phyloP scores from a whole-genome alignment of 305 asterid species.

The Solanum hybrid region DNA sequence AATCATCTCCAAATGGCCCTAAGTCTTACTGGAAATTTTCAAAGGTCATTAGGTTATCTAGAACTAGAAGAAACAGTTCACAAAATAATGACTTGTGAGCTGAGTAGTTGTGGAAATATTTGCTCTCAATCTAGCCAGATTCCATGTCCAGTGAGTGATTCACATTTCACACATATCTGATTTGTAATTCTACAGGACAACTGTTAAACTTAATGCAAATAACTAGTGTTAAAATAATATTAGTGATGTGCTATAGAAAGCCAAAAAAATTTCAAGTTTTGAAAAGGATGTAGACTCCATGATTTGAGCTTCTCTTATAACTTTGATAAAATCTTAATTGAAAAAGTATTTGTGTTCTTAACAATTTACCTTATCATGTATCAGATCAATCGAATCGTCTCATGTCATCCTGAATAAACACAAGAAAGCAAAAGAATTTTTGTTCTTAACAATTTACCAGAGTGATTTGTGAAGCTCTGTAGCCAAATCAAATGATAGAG shows the following conservation, averaged over 20 bases:
- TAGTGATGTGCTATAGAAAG: neutral
- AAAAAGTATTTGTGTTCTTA: neutral
- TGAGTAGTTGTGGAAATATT: slow-evolving; percentile 1
- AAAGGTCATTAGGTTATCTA: neutral
- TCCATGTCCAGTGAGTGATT: neutral
- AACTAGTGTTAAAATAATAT: neutral
- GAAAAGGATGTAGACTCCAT: neutral
- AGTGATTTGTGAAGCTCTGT: neutral
- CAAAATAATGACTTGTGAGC: neutral
- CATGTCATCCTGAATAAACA: neutral
- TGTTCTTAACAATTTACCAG: neutral
- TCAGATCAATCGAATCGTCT: neutral
- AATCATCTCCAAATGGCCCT: neutral
- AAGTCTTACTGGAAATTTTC: neutral
- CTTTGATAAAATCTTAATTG: neutral
- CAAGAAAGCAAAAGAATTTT: neutral
- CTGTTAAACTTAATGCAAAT: neutral
- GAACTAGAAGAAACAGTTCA: neutral
- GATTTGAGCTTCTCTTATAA: neutral
- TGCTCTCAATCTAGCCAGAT: neutral
- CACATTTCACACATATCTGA: neutral
- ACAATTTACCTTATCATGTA: neutral
- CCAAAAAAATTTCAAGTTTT: neutral
- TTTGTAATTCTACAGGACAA: neutral
- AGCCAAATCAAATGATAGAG: neutral